A percentile compares a stretch with the other conserved stretches of the same genome.
phyloP scores from a whole-genome alignment of 345 rosid species.

The Populus davidiana region DNA sequence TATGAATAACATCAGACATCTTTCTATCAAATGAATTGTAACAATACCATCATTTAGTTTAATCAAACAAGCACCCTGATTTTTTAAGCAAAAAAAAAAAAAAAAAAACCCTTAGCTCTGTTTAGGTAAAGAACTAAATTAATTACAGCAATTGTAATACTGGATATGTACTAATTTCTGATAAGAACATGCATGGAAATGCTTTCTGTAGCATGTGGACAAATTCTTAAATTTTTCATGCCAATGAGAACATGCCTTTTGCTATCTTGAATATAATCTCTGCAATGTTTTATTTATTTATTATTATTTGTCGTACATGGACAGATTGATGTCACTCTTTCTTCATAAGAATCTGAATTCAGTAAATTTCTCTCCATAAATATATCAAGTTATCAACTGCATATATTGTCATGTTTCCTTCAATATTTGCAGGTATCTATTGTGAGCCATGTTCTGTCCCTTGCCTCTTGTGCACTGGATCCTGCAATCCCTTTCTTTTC shows the following conservation, averaged over 20 bases:
- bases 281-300: background rate
- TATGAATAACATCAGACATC: no score
- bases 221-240: background rate
- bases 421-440: slow-evolving; percentile 66
- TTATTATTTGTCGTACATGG: background rate
- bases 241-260: background rate
- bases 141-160: no score
- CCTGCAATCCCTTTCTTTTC: slow-evolving; percentile 69
- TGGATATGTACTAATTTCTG: background rate
- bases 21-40: no score
- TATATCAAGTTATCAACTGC: no score
- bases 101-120: no score
- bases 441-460: slow-evolving; percentile 69
- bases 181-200: background rate
- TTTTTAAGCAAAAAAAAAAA: no score
- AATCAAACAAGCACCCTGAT: no score
- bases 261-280: slow-evolving; percentile 1
- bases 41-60: no score
- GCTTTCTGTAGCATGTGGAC: background rate
- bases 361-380: background rate
- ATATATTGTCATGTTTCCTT: background rate
- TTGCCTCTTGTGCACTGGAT: slow-evolving; percentile 61
- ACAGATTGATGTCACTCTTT: background rate
- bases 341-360: background rate
- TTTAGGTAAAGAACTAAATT: no score